A percentile compares a stretch with the other conserved stretches of the same genome.
phyloP scores from a whole-genome alignment of 805 yeast genomes.

The Metschnikowia lochheadii region DNA sequence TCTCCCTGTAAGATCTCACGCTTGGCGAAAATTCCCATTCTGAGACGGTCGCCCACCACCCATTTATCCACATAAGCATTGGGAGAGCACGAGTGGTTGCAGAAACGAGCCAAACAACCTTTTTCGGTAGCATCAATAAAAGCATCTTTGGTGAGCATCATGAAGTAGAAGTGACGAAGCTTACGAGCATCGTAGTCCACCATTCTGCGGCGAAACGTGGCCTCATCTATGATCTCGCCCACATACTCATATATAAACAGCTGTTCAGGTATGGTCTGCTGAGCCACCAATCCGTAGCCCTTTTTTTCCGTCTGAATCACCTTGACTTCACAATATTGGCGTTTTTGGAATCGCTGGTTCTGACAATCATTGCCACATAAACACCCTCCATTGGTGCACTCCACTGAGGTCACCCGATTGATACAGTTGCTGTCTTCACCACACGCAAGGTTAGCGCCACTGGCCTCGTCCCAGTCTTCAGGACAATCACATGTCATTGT shows the following conservation, averaged over 20 bases:
- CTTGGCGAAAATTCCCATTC: conserved; percentile 94
- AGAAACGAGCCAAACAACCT: conserved; percentile 87
- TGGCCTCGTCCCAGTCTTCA: conserved; percentile 43
- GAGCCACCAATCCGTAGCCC: conserved; percentile 87
- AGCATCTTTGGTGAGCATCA: conserved; percentile 91
- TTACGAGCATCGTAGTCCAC: conserved; percentile 64
- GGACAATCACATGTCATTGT: conserved; percentile 88
- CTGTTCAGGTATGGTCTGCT: conserved; percentile 50
- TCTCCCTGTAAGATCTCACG: conserved; percentile 70
- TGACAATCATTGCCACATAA: conserved; percentile 74
- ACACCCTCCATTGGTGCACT: conserved; percentile 70
- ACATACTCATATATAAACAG: conserved; percentile 87
- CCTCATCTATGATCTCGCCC: conserved; percentile 89
- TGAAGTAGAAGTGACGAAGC: conserved; percentile 82
- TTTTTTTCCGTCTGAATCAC: conserved; percentile 80
- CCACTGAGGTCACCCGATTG: conserved; percentile 86
- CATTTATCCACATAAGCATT: conserved; percentile 95
- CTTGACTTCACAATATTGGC: conserved; percentile 68
- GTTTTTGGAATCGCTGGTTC: conserved; percentile 83
- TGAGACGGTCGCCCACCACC: conserved; percentile 86
- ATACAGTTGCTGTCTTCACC: conserved; percentile 85
- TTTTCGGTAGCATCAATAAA: conserved; percentile 91
- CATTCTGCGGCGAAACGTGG: conserved; percentile 70
- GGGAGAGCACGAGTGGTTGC: conserved; percentile 94
- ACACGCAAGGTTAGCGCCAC: conserved; percentile 59